Conservation (phyloP, 1,139 yeast genomes). For the Saccharomycopsis phalli region DNA sequence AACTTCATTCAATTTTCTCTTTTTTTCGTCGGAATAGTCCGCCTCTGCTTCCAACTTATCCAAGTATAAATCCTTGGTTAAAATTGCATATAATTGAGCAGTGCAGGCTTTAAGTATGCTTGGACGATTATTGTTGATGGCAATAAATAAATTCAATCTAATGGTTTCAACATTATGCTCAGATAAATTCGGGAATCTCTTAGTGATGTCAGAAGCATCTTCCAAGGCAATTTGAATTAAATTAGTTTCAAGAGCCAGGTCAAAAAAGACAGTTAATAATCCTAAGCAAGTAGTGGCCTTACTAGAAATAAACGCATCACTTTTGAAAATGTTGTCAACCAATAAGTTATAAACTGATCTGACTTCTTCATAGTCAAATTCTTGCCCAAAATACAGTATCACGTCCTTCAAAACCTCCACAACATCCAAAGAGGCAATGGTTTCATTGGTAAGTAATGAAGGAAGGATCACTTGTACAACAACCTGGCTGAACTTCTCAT, state of each 20-base stretch:
- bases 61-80: slow-evolving; percentile 27
- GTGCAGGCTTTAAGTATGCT: slow-evolving; percentile 20
- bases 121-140: slow-evolving; percentile 24
- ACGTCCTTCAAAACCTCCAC: slow-evolving; percentile 59
- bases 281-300: slow-evolving; percentile 51
- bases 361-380: slow-evolving; percentile 37
- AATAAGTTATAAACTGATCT: slow-evolving; percentile 32
- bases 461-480: slow-evolving; percentile 28
- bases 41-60: slow-evolving; percentile 23
- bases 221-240: slow-evolving; percentile 8
- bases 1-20: slow-evolving; percentile 38
- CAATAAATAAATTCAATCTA: slow-evolving; percentile 10
- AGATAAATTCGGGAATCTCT: slow-evolving; percentile 4
- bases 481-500: slow-evolving; percentile 19
- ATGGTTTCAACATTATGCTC: slow-evolving; percentile 10
- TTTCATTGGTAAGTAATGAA: slow-evolving; percentile 27
- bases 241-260: slow-evolving; percentile 20
- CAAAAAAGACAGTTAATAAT: slow-evolving; percentile 33
- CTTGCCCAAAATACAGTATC: slow-evolving; percentile 44
- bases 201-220: slow-evolving; percentile 1
- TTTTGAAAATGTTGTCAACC: slow-evolving; percentile 34
- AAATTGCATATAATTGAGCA: slow-evolving; percentile 24
- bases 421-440: slow-evolving; percentile 41
- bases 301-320: slow-evolving; percentile 42
- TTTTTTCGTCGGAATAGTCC: slow-evolving; percentile 25